phyloP scores from a whole-genome alignment of 306 rosid genomes.

The Glycine soja region DNA sequence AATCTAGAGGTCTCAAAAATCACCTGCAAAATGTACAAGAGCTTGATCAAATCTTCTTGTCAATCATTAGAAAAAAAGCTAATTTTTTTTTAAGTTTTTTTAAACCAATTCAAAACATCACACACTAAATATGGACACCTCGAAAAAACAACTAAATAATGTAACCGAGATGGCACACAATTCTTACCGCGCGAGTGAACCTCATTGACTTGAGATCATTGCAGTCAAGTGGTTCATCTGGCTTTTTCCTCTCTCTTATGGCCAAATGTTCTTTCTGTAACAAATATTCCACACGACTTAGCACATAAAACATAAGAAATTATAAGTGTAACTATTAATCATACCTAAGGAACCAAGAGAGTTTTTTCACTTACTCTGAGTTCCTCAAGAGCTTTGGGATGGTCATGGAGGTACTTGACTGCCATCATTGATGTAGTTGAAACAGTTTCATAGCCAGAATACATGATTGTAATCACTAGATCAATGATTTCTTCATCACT shows the following conservation, averaged over 20 bases:
- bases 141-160: slow-evolving; percentile 5
- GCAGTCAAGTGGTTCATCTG: slow-evolving; percentile 72
- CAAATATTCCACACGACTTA: slow-evolving; percentile 41
- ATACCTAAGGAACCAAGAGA: background rate
- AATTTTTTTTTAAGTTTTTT: background rate
- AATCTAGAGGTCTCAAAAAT: slow-evolving; percentile 97
- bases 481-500: slow-evolving; percentile 88
- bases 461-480: slow-evolving; percentile 75
- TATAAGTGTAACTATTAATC: background rate
- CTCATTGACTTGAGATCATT: slow-evolving; percentile 82
- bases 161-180: slow-evolving; percentile 6
- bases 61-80: background rate
- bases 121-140: background rate
- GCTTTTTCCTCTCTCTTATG: slow-evolving; percentile 72
- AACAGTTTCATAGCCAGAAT: slow-evolving; percentile 98
- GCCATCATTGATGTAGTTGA: slow-evolving; percentile 99
- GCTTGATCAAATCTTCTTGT: slow-evolving; percentile 9
- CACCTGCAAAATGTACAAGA: slow-evolving; percentile 61
- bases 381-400: slow-evolving; percentile 83
- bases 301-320: background rate
- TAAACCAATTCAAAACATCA: background rate
- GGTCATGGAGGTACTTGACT: slow-evolving; percentile 89
- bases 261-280: slow-evolving; percentile 85
- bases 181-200: slow-evolving; percentile 93
- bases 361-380: slow-evolving; percentile 74